Conservation (phyloP, 2,329 filamentous ascomycete genomes). For the Claviceps sp. region DNA sequence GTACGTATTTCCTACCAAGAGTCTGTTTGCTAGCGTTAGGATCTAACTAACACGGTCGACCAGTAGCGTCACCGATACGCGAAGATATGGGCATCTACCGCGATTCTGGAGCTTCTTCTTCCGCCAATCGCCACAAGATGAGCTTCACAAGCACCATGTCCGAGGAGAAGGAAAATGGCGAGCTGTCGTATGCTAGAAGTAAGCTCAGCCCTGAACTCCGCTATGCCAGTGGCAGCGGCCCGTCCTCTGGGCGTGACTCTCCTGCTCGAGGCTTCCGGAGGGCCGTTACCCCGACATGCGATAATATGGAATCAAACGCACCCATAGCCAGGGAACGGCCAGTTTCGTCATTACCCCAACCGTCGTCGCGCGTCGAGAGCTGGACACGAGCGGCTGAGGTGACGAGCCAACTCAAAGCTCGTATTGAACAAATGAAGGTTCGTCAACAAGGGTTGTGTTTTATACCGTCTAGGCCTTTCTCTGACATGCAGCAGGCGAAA, state of each 20-base stretch:
- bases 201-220: conserved; percentile 44
- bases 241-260: conserved; percentile 44
- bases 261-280: conserved; percentile 42
- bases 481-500: conserved; percentile 11
- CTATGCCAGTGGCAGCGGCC: conserved; percentile 30
- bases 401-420: conserved; percentile 89
- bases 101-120: conserved; percentile 29
- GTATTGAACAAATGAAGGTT: conserved; percentile 97
- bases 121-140: conserved; percentile 35
- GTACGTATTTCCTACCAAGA: conserved; percentile 9
- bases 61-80: conserved; percentile 36
- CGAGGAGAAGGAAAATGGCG: conserved; percentile 67
- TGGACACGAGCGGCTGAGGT: conserved; percentile 97
- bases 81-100: conserved; percentile 50
- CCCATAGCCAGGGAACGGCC: conserved; percentile 19
- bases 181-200: conserved; percentile 30
- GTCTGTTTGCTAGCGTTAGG: background rate
- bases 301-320: conserved; percentile 18
- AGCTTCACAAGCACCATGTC: conserved; percentile 54
- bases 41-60: conserved; percentile 8
- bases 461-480: background rate
- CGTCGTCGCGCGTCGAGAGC: conserved; percentile 48
- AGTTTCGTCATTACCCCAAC: conserved; percentile 22
- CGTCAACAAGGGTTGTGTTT: conserved; percentile 8
- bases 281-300: conserved; percentile 18